phyloP scores from a whole-genome alignment of 441 rosid species.

The Arabidopsis lyrata region DNA sequence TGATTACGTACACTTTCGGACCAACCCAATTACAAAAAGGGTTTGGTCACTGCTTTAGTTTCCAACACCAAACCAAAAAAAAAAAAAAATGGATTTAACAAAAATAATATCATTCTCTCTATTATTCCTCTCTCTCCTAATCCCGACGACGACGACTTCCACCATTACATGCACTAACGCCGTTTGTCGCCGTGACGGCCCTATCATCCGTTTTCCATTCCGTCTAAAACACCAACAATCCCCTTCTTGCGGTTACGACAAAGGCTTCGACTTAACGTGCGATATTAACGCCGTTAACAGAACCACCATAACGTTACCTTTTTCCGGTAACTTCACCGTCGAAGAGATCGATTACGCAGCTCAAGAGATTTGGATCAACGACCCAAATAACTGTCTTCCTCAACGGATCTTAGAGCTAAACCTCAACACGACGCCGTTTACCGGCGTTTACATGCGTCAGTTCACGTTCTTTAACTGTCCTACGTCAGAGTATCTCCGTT shows the following conservation, averaged over 20 bases:
- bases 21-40: constrained; percentile 41
- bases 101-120: constrained; percentile 27
- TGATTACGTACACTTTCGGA: constrained; percentile 36
- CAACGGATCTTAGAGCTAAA: constrained; percentile 55
- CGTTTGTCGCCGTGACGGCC: constrained; percentile 47
- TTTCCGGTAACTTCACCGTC: constrained; percentile 55
- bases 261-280: constrained; percentile 64
- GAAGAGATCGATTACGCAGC: constrained; percentile 57
- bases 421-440: constrained; percentile 61
- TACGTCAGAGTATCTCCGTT: constrained; percentile 30
- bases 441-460: constrained; percentile 42
- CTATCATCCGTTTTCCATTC: constrained; percentile 67
- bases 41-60: constrained; percentile 32
- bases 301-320: constrained; percentile 57
- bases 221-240: constrained; percentile 47
- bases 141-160: constrained; percentile 33
- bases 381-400: constrained; percentile 61
- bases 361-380: constrained; percentile 65
- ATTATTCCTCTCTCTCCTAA: constrained; percentile 31
- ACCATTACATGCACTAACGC: constrained; percentile 44
- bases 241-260: constrained; percentile 53
- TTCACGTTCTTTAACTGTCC: constrained; percentile 76
- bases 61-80: constrained; percentile 11
- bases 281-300: constrained; percentile 43
- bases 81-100: constrained; percentile 36